These are phyloP conservation scores for Pyracantha coccinea DNA, from an alignment of 331 rosid genomes.

Conservation along the genomic window DNA sequence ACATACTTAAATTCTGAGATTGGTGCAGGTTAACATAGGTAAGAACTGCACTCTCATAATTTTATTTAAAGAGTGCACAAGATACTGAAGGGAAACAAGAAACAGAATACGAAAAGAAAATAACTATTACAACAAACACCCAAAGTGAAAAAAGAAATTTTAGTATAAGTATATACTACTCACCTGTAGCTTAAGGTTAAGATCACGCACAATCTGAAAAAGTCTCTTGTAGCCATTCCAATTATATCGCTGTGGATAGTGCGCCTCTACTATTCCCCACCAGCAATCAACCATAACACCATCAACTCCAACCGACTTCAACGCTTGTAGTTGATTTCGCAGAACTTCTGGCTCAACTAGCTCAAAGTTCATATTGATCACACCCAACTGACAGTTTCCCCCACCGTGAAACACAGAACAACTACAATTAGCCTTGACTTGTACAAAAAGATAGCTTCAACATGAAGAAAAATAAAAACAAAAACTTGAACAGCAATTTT, in stretches of 20 bases:
- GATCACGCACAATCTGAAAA: conserved; percentile 28
- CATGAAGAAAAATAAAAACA: background rate
- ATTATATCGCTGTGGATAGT: conserved; percentile 21
- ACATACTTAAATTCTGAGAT: background rate
- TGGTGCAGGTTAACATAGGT: background rate
- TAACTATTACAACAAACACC: background rate
- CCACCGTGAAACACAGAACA: background rate
- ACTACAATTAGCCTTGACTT: background rate
- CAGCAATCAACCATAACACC: conserved; percentile 40
- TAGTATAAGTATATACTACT: background rate
- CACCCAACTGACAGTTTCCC: conserved; percentile 17
- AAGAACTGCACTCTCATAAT: background rate
- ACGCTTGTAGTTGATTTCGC: conserved; percentile 3
- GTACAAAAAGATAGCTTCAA: background rate
- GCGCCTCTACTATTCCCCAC: conserved; percentile 38
- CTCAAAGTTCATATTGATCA: conserved; percentile 18
- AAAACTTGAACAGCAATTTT: background rate
- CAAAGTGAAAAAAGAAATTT: background rate
- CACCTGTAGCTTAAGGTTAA: conserved; percentile 31
- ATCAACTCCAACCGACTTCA: conserved; percentile 27
- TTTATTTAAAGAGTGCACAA: no score
- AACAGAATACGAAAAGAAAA: background rate
- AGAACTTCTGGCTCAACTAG: conserved; percentile 25
- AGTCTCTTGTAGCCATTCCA: conserved; percentile 30
- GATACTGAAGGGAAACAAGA: background rate